Evolutionary conservation across 331 rosid species (phyloP).

Genomic region (Stylosanthes scabra): DNA sequence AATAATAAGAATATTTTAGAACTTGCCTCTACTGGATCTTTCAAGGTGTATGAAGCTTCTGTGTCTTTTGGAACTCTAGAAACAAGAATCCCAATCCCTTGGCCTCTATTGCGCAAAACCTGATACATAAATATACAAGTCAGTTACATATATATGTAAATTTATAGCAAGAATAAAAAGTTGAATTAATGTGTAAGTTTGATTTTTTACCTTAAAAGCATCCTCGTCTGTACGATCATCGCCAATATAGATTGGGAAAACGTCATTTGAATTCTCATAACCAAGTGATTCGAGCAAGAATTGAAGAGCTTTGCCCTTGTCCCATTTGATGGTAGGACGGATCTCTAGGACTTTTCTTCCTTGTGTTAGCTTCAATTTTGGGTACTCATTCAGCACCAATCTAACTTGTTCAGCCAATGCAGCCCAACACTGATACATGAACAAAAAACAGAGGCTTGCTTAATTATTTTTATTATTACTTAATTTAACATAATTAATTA

Average conservation of each 20-base stretch:
- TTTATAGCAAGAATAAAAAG: too few relatives aligned
- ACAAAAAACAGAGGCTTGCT: neutral
- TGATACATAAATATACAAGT: slow-evolving; percentile 14
- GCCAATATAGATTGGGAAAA: slow-evolving; percentile 85
- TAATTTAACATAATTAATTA: too few relatives aligned
- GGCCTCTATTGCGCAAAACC: slow-evolving; percentile 77
- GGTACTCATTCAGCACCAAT: slow-evolving; percentile 69
- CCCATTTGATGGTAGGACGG: slow-evolving; percentile 99
- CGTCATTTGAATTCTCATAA: slow-evolving; percentile 69
- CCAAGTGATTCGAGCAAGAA: slow-evolving; percentile 93
- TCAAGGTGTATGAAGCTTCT: slow-evolving; percentile 73
- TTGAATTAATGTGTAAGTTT: too few relatives aligned
- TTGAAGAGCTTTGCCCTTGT: slow-evolving; percentile 94
- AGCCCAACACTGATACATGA: slow-evolving; percentile 66
- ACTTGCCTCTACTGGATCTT: slow-evolving; percentile 89
- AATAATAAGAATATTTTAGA: too few relatives aligned
- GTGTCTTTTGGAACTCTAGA: slow-evolving; percentile 87
- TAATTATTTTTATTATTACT: too few relatives aligned
- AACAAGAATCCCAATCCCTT: slow-evolving; percentile 95
- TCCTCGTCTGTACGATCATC: slow-evolving; percentile 97
- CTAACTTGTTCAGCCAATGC: slow-evolving; percentile 74
- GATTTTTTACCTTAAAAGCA: slow-evolving; percentile 76
- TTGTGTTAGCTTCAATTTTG: slow-evolving; percentile 67
- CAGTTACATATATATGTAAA: neutral
- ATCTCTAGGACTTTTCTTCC: slow-evolving; percentile 95